Base-by-base conservation (phyloP, 768 basidiomycete genomes). In the Psilocybe cubensis region DNA sequence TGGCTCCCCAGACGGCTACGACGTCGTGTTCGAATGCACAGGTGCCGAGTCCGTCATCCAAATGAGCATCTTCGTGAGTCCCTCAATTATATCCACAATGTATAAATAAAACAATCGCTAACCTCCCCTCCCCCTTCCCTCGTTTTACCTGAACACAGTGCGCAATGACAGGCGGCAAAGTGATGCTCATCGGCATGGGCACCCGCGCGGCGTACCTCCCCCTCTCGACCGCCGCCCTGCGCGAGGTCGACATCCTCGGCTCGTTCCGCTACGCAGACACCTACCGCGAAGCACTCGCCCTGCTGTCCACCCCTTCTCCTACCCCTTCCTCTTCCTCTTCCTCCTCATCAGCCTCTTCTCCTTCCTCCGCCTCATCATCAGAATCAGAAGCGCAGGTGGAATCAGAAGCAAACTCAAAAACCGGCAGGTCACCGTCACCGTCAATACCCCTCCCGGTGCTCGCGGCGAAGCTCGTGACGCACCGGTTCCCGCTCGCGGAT, bases 181-280 rank as follows among this genome's bases (percentile, higher is more conserved):
- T 97, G 54, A 88, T 94, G 81, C 90, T 94, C 66, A 86, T 98
- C 62, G 96, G 96, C 20, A 98, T 98, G 96, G 96, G 96, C 63
- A 85, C 93, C 14, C 84, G 88, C 57, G 89, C 88, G 65, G 84
- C 89, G 55, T 79, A 82, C 61, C 79, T 97, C 52, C 96, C 96
- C n/a, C 81, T 95, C 55, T 88, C 89, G 41, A 80, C 83, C 25
- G 91, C 94, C 38, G 89, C 92, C 14, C 72, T 88, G 55, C 87
- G 96, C 50, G 96, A 97, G 74, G 92, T 98, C 58, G 94, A 98
- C 72, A 86, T 98, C 66, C 84, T 87, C 59, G 96, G 95, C 62
- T 91, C 90, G 33, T 97, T 97, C 83, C 84, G 92, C 28, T 95
- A 95, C 66, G 88, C 89, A 58, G 87, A 94, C 76, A 95, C 93